Base-by-base conservation (phyloP, 768 basidiomycete genomes). In the Coprinellus micaceus region DNA sequence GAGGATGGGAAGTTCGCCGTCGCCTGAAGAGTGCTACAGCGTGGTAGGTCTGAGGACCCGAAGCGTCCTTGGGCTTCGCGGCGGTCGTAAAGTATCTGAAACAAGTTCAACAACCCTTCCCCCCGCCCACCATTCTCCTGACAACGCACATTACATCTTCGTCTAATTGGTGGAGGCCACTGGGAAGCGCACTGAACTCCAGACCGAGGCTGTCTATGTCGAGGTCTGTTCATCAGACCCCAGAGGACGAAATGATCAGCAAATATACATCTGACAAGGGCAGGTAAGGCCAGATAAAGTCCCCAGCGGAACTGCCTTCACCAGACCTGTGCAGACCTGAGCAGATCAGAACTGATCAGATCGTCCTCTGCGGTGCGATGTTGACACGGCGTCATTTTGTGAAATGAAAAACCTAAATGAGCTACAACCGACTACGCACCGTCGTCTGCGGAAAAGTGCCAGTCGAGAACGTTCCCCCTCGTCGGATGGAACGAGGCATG, bases 401-500 rank as follows among this genome's bases (percentile, higher is more conserved):
- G n/a, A n/a, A n/a, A n/a, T n/a, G n/a, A n/a, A n/a, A n/a, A n/a
- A n/a, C n/a, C n/a, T n/a, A n/a, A n/a, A n/a, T n/a, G n/a, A n/a
- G n/a, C n/a, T n/a, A n/a, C n/a, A n/a, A n/a, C n/a, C n/a, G 46
- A 50, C 12, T 36, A 12, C 36, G 47, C 41, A 86, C 89, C 88
- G 58, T 89, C 81, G 65, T 51, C 49, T 21, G 21, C 49, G 7
- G 49, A 51, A 37, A 88, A 66, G 43, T 78, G 83, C 91, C 91
- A 93, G 69, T 92, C 90, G 13, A 92, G 74, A 13, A 85, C 67
- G 66, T 91, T 91, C 13, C 91, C 91, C 60, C 82, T 80, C 21
- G 89, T 93, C 1, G 89, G 87, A 70, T 93, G 91, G 63, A 93
- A 93, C 5, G 89, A 89, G 17, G 85, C 79, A 70, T 92, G 89